phyloP scores from a whole-genome alignment of 2,329 filamentous ascomycete genomes.

The Pyrenophora seminiperda region DNA sequence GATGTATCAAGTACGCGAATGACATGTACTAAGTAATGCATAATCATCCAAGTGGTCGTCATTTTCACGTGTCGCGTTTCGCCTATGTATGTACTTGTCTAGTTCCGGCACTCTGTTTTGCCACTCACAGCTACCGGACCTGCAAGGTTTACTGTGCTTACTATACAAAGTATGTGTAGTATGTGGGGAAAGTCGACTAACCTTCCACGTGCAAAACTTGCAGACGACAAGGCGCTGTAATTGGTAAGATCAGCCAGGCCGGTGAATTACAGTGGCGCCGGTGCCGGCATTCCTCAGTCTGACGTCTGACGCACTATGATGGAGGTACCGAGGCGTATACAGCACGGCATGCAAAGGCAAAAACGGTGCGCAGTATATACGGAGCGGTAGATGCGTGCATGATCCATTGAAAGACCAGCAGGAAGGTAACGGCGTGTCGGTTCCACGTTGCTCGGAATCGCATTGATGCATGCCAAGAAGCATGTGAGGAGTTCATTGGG shows the following conservation, averaged over 20 bases:
- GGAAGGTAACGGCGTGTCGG: not conserved
- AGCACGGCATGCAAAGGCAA: no score
- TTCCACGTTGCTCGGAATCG: not conserved
- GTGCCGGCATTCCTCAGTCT: not conserved
- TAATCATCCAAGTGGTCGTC: slow-evolving; percentile 9
- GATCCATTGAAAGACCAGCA: no score
- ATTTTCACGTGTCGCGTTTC: not conserved
- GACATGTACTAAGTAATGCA: slow-evolving; percentile 20
- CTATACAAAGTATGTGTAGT: no score
- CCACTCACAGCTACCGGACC: slow-evolving; percentile 1
- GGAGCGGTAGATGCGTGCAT: no score
- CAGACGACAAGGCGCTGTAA: not conserved
- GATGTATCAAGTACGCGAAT: slow-evolving; percentile 9
- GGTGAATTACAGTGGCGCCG: not conserved
- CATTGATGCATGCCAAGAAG: slow-evolving; percentile 14
- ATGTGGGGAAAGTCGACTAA: slow-evolving; percentile 6
- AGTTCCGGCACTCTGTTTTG: not conserved
- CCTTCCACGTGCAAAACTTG: slow-evolving; percentile 8
- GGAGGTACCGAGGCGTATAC: no score
- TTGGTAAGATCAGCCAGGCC: slow-evolving; percentile 1
- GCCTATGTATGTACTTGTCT: not conserved
- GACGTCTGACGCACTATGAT: not conserved
- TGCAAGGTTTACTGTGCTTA: slow-evolving; percentile 1
- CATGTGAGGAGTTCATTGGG: slow-evolving; percentile 22
- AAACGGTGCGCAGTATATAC: not conserved